Conservation (phyloP, 2,329 filamentous ascomycete genomes). For the Penicillium sp. region DNA sequence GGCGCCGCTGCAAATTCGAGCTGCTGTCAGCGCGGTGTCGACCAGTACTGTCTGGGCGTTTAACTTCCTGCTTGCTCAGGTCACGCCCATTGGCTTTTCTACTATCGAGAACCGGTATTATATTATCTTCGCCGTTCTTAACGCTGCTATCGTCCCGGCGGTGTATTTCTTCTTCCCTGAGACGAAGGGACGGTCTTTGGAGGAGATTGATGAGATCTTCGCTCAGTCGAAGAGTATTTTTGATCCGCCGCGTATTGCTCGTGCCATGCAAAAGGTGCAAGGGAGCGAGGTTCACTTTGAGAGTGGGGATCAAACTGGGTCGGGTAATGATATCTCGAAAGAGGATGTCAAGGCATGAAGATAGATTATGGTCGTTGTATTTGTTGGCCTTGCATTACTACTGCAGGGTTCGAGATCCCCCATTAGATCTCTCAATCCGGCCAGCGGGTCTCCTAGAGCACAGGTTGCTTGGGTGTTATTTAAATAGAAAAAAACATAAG, state of each 20-base stretch:
- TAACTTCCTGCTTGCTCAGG: constrained; percentile 41
- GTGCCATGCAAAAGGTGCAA: constrained; percentile 17
- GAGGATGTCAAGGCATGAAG: not conserved
- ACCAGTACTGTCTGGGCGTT: constrained; percentile 49
- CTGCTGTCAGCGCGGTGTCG: constrained; percentile 59
- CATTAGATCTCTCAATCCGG: not conserved
- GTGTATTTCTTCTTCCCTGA: constrained; percentile 46
- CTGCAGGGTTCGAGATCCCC: not conserved
- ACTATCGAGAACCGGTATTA: constrained; percentile 53
- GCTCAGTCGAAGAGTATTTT: constrained; percentile 33
- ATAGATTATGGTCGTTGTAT: not conserved
- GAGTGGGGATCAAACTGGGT: constrained; percentile 6
- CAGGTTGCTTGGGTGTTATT: not conserved
- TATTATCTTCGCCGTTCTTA: constrained; percentile 49
- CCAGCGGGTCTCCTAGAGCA: not conserved
- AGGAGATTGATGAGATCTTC: constrained; percentile 46
- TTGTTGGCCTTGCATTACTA: not conserved
- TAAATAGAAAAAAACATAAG: not conserved
- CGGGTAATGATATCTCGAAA: constrained; percentile 3
- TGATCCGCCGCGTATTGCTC: constrained; percentile 31
- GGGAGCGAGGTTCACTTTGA: constrained; percentile 10
- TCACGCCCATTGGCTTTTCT: constrained; percentile 42
- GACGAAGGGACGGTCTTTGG: constrained; percentile 41
- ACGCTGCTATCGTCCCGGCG: constrained; percentile 32
- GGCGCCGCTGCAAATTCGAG: constrained; percentile 45